Evolutionary conservation across 1,284 basidiomycete genomes (phyloP), one percentile per base, ranked within the genome.

Genomic region (Mycena citricolor): DNA sequence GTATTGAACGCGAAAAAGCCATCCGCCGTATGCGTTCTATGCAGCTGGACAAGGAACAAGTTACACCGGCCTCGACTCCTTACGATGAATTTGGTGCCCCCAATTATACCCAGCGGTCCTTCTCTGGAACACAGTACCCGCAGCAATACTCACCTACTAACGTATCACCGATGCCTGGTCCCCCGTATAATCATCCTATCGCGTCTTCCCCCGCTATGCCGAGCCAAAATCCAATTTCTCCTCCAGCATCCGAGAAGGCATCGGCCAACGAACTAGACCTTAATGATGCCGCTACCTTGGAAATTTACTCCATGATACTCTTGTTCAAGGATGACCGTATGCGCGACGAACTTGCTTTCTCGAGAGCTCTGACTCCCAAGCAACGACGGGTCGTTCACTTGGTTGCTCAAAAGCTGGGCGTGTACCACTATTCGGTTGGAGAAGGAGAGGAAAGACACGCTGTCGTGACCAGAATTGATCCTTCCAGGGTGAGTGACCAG

Each of bases 1-100:
- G 93, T 46, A 99, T 99, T 62, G 95, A 99, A 67, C 79, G 97
- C 52, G 97, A 99, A 73, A 99, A 99, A 73, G 97, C 97, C 2
- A 86, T 99, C 57, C 90, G 95, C 58, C 81, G 95, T 45, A 98
- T 99, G 94, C 85, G 93, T 56, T 93, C 90, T 43, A 93, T 95
- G 83, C 92, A 95, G 62, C 69, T 95, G 25, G 90, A 94, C 69
- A 88, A 89, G 63, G 87, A 89, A 59, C 73, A 65, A n/a, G n/a
- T n/a, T n/a, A n/a, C 23, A 43, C 25, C 5, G 46, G 45, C 32
- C 42, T n/a, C 48, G 52, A 41, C 61, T 64, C 70, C 70, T 13
- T 87, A 81, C 59, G 87, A 90, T 51, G 86, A 89, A 42, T 90
- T 81, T 62, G 81, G 83, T 52, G 59, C 71, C 44, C 60, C 73